phyloP scores from a whole-genome alignment of 352 stramenopile species.

The Pythium aristosporum region DNA sequence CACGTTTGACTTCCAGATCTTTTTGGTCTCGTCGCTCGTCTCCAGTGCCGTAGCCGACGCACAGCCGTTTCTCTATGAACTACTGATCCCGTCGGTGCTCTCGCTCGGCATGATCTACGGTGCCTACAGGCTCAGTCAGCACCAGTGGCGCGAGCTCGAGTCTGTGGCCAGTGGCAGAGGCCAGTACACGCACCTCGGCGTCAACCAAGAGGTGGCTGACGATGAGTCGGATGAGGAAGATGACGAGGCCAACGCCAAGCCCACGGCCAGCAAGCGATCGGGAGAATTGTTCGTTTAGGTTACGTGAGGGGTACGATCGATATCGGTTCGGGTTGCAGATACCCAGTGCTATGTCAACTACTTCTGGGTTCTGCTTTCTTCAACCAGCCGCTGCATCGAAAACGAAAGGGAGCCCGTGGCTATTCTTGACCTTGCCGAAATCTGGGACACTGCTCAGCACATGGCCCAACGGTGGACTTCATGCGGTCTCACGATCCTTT shows the following conservation, averaged over 20 bases:
- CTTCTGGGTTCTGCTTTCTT: no score
- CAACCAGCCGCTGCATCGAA: no score
- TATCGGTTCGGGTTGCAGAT: not conserved
- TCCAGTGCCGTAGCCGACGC: conserved; percentile 32
- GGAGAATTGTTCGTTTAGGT: conserved; percentile 41
- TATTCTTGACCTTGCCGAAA: no score
- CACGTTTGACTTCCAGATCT: conserved; percentile 58
- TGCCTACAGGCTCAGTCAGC: conserved; percentile 2
- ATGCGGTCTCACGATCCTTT: no score
- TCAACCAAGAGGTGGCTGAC: conserved; percentile 31
- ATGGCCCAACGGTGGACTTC: no score
- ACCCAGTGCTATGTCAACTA: not conserved
- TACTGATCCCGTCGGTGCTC: conserved; percentile 37
- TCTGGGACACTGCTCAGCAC: no score
- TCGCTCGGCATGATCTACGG: conserved; percentile 29
- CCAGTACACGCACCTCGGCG: conserved; percentile 26
- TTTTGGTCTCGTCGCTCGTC: conserved; percentile 45
- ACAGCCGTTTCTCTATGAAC: conserved; percentile 36
- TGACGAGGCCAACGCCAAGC: conserved; percentile 25
- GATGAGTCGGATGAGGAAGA: conserved; percentile 38
- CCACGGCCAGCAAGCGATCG: conserved; percentile 27
- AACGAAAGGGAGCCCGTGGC: no score
- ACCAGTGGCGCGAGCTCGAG: conserved; percentile 19
- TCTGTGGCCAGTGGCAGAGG: not conserved
- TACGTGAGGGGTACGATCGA: not conserved